Evolutionary conservation across 768 basidiomycete species (phyloP).

Genomic region (Russula lepida): DNA sequence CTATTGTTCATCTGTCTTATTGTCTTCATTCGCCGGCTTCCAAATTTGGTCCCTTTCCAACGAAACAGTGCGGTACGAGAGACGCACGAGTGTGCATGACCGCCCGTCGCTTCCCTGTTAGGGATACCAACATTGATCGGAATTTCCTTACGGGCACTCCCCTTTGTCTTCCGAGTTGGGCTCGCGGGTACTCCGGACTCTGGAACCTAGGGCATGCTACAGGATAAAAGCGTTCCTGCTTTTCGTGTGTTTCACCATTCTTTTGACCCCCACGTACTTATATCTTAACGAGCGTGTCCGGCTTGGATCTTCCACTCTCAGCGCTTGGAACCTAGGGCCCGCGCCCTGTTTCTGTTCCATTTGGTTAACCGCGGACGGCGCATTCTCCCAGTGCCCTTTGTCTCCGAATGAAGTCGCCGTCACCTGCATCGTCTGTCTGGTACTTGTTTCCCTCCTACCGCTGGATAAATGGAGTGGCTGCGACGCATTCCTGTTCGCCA

Average conservation of each 20-base stretch:
- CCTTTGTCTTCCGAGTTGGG: conserved; percentile 16
- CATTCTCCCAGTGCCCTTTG: neutral
- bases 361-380: neutral
- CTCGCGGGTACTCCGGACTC: neutral
- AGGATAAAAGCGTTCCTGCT: neutral
- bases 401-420: neutral
- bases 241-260: neutral
- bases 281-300: neutral
- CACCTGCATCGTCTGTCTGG: neutral
- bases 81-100: neutral
- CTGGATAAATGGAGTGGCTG: neutral
- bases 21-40: neutral
- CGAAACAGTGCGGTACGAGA: neutral
- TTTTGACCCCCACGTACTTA: neutral
- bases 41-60: neutral
- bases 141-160: conserved; percentile 11
- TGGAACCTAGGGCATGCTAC: neutral
- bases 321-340: neutral
- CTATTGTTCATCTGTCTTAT: conserved; percentile 9
- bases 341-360: neutral
- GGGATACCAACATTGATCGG: conserved; percentile 3
- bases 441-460: neutral
- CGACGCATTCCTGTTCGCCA: neutral
- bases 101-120: neutral
- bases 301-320: neutral